Evolutionary conservation across 192 early-diverging fungal species (phyloP).

Genomic region (Gorgonomyces haynaldii): DNA sequence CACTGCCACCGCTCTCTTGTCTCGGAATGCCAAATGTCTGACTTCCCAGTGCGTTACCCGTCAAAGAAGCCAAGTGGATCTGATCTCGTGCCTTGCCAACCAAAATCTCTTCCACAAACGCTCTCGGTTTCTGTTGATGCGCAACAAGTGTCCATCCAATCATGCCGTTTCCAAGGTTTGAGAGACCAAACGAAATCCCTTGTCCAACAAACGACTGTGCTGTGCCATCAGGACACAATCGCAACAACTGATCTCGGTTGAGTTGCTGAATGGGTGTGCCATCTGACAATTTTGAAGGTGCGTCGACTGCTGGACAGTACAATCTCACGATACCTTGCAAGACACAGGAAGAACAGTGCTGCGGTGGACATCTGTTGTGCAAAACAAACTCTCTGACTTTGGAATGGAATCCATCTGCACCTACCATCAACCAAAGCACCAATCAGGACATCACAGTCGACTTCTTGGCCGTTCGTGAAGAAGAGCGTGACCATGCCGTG

Average conservation of each 20-base stretch:
- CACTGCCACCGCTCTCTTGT: background rate
- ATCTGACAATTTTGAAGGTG: constrained; percentile 14
- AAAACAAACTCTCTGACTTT: constrained; percentile 28
- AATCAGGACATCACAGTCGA: constrained; percentile 26
- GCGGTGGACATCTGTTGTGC: constrained; percentile 9
- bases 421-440: constrained; percentile 8
- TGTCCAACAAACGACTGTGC: constrained; percentile 20
- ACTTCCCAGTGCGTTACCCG: background rate
- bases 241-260: constrained; percentile 15
- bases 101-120: constrained; percentile 12
- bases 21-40: background rate
- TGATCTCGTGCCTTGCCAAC: constrained; percentile 4
- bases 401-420: constrained; percentile 36
- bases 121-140: constrained; percentile 23
- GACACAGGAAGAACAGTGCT: constrained; percentile 25
- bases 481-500: constrained; percentile 25
- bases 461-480: constrained; percentile 29
- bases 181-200: constrained; percentile 30
- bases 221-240: constrained; percentile 28
- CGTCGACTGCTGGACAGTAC: constrained; percentile 19
- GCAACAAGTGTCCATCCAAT: constrained; percentile 38
- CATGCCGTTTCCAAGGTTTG: constrained; percentile 39
- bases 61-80: background rate
- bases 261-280: constrained; percentile 20
- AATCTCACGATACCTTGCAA: constrained; percentile 29